Conservation (phyloP, 2,329 filamentous ascomycete genomes). For the Chaetomium olivaceum region DNA sequence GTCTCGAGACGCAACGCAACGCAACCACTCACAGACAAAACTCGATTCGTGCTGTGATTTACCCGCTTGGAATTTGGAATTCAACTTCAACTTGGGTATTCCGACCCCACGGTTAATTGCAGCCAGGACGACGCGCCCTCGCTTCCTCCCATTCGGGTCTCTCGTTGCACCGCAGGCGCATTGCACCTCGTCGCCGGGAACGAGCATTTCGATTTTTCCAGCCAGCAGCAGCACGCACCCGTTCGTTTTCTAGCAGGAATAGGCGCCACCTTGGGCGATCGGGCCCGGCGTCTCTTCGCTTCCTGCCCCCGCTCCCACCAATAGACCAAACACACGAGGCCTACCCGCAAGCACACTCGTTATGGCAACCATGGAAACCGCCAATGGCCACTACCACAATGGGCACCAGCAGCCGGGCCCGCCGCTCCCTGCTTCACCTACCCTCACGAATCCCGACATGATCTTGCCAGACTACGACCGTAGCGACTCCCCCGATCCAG, state of each 20-base stretch:
- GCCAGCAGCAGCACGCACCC: slow-evolving; percentile 11
- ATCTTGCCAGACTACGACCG: slow-evolving; percentile 77
- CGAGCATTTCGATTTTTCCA: slow-evolving; percentile 16
- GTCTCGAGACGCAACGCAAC: background rate
- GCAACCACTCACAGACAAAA: background rate
- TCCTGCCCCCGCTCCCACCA: background rate
- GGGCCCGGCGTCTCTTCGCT: slow-evolving; percentile 14
- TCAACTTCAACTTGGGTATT: background rate
- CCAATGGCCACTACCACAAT: slow-evolving; percentile 34
- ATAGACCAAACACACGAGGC: background rate
- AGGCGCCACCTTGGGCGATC: slow-evolving; percentile 16
- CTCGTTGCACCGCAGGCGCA: slow-evolving; percentile 26
- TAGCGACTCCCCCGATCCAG: slow-evolving; percentile 53
- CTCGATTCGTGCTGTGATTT: slow-evolving; percentile 12
- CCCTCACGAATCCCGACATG: slow-evolving; percentile 91
- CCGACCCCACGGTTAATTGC: slow-evolving; percentile 26
- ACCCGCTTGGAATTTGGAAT: slow-evolving; percentile 7
- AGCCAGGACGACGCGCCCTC: slow-evolving; percentile 18
- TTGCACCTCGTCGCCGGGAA: slow-evolving; percentile 12
- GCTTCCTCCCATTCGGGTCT: slow-evolving; percentile 17
- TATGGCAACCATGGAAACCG: slow-evolving; percentile 37
- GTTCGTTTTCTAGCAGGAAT: slow-evolving; percentile 1
- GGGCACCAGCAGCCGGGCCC: slow-evolving; percentile 42
- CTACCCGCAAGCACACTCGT: slow-evolving; percentile 14
- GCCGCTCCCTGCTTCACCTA: slow-evolving; percentile 70